Evolutionary conservation across 2,329 filamentous ascomycete species (phyloP).

Genomic region (Penicillium hordei): DNA sequence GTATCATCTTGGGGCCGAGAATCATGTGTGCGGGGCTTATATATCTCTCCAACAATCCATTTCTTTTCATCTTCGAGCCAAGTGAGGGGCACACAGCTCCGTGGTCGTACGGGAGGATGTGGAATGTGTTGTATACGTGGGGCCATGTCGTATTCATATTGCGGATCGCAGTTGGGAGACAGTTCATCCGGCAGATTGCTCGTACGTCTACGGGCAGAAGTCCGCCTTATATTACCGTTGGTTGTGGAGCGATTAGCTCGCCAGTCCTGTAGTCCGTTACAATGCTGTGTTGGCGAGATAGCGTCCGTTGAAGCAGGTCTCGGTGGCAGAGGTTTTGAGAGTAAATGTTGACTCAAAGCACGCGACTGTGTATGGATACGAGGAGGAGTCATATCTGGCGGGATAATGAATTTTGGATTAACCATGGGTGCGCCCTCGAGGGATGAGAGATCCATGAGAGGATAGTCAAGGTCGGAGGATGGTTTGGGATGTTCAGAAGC

Average conservation of each 20-base stretch:
- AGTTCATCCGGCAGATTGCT: background rate
- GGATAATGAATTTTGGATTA: constrained; percentile 20
- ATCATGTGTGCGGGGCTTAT: background rate
- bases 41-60: constrained; percentile 26
- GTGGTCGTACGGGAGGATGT: constrained; percentile 4
- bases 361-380: constrained; percentile 7
- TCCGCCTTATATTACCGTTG: background rate
- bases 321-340: constrained; percentile 20
- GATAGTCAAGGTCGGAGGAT: background rate
- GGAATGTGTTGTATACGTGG: background rate
- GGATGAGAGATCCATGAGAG: constrained; percentile 38
- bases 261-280: background rate
- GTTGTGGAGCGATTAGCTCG: background rate
- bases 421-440: constrained; percentile 37
- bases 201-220: background rate
- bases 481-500: background rate
- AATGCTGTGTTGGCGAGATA: background rate
- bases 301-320: constrained; percentile 7
- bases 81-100: constrained; percentile 20
- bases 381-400: background rate
- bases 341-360: constrained; percentile 13
- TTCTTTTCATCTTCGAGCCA: constrained; percentile 34
- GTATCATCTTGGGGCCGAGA: background rate
- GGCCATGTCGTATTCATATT: background rate
- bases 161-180: background rate